A percentile compares a stretch with the other conserved stretches of the same genome.
Evolutionary conservation across 2,329 filamentous ascomycete genomes (phyloP).

Genomic region (Capronia americana): DNA sequence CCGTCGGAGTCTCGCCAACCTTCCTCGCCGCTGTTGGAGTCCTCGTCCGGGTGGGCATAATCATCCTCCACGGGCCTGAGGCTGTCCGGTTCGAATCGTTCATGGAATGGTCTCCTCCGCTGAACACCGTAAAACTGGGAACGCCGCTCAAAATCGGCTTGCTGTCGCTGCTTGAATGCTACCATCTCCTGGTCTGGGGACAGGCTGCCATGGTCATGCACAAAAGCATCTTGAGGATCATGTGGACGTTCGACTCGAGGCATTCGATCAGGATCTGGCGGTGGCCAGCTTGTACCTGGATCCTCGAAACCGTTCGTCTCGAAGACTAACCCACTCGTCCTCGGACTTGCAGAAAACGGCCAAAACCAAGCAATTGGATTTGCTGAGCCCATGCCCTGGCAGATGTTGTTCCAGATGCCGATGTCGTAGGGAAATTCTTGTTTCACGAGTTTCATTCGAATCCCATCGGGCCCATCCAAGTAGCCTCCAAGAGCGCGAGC

Average conservation of each 20-base stretch:
- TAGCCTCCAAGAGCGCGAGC: slow-evolving; percentile 62
- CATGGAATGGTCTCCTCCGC: slow-evolving; percentile 51
- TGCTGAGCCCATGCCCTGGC: slow-evolving; percentile 60
- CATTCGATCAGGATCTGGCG: slow-evolving; percentile 58
- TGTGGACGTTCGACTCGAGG: slow-evolving; percentile 44
- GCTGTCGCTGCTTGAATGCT: slow-evolving; percentile 62
- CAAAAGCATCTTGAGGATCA: slow-evolving; percentile 39
- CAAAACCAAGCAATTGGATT: slow-evolving; percentile 64
- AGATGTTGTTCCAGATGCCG: slow-evolving; percentile 66
- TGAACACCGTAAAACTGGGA: slow-evolving; percentile 46
- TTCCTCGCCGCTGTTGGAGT: slow-evolving; percentile 60
- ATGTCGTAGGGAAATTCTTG: slow-evolving; percentile 73
- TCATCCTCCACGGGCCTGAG: slow-evolving; percentile 34
- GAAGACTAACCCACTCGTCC: slow-evolving; percentile 57
- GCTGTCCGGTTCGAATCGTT: slow-evolving; percentile 44
- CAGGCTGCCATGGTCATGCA: slow-evolving; percentile 40
- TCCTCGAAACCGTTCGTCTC: slow-evolving; percentile 68
- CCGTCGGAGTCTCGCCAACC: slow-evolving; percentile 69
- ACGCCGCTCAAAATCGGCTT: slow-evolving; percentile 56
- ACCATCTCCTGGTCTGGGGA: slow-evolving; percentile 53
- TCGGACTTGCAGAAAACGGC: slow-evolving; percentile 62
- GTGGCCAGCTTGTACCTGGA: slow-evolving; percentile 51
- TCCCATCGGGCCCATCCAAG: slow-evolving; percentile 64
- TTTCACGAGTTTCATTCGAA: slow-evolving; percentile 58
- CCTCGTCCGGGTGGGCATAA: slow-evolving; percentile 37